Base-by-base conservation (phyloP, 1,284 basidiomycete genomes). In the Grifola frondosa region DNA sequence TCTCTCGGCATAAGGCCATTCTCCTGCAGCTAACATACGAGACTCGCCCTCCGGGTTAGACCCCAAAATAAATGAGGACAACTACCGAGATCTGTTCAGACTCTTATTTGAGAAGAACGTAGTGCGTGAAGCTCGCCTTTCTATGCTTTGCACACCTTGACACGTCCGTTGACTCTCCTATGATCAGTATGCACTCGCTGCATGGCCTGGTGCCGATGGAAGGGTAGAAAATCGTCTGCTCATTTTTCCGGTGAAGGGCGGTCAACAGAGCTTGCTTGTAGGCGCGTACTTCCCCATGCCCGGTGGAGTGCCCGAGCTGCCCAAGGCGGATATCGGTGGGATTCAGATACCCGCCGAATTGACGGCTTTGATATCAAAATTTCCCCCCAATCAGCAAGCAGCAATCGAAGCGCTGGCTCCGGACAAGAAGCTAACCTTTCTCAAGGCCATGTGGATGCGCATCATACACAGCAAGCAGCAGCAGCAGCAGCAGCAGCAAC, bases 241-340 rank as follows among this genome's bases (percentile, higher is more conserved):
- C 6, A 63, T 87, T 22, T 78, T 84, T 52, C 64, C 76, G 3
- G 41, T 69, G 15, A 54, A 54, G 16, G 25, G 25, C 5, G 54
- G 48, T 8, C 48, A 56, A 16, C n/a, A n/a, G n/a, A n/a, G n/a
- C n/a, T n/a, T n/a, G n/a, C 61, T 84, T 12, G 65, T 62, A 3
- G 81, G 74, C 8, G 75, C 74, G 0, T 71, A 75, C 40, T 87
- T 85, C 57, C 74, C 77, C 1, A 33, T 70, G 1, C 73, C 67
- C 0, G 80, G 80, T 0, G 82, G 81, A 3, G 65, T 87, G 20
- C 80, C 84, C 2, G 80, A 82, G 42, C 48, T 72, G 15, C 65
- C 74, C 40, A 56, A 61, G 54, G 24, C 50, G 4, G 48, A 52
- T 11, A 10, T 42, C 24, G 45, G 20, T 19, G 59, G 54, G 23